These are phyloP conservation scores for Capronia coronata DNA, from an alignment of 2,329 filamentous ascomycete species.

Conservation along the genomic window DNA sequence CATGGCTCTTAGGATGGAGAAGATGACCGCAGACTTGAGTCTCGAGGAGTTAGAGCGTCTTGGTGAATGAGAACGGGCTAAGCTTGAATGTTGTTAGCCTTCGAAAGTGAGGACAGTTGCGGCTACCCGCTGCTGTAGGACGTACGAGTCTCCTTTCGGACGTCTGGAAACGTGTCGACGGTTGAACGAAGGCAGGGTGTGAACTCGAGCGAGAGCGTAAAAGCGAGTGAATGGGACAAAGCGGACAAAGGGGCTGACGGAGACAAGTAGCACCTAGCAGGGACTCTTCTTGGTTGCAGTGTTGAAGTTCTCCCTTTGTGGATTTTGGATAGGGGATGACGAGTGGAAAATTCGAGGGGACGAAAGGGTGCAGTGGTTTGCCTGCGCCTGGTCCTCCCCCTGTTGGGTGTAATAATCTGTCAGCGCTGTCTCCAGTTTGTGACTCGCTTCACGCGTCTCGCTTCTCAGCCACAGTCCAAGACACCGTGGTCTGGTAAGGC, in stretches of 20 bases:
- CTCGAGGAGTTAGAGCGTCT: not conserved
- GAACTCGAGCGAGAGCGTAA: not conserved
- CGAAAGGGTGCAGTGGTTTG: not conserved
- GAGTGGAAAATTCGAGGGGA: not conserved
- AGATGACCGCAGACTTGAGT: not conserved
- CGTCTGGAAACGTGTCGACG: not conserved
- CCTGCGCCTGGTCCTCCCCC: not conserved
- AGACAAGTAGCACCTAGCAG: not conserved
- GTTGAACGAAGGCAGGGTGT: not conserved
- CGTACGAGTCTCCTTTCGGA: not conserved
- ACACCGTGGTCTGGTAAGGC: not conserved
- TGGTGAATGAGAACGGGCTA: not conserved
- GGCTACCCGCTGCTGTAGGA: constrained; percentile 1
- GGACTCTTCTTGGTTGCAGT: not conserved
- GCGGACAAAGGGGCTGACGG: not conserved
- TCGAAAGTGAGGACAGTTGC: not conserved
- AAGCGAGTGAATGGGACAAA: not conserved
- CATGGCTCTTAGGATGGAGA: constrained; percentile 48
- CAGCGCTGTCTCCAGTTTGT: not conserved
- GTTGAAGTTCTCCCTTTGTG: not conserved
- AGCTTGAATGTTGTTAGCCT: constrained; percentile 4
- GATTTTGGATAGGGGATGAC: not conserved
- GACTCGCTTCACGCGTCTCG: constrained; percentile 4
- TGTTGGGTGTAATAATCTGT: constrained; percentile 2
- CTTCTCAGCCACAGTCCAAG: constrained; percentile 9